These are phyloP conservation scores for Colletotrichum cuscutae DNA, from an alignment of 2,329 filamentous ascomycete species.

Conservation along the genomic window DNA sequence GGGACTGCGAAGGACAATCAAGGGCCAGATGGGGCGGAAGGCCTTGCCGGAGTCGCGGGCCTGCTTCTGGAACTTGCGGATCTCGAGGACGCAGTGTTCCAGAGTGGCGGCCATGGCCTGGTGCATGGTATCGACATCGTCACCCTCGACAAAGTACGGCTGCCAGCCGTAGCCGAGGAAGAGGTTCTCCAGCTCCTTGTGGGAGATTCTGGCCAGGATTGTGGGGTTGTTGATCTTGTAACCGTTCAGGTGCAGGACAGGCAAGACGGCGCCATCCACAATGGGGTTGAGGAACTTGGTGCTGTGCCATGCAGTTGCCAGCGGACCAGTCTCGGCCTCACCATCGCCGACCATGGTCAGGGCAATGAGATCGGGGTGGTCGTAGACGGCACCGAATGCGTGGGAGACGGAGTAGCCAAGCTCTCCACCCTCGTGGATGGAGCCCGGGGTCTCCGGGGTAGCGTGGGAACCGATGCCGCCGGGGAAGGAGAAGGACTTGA, in stretches of 20 bases:
- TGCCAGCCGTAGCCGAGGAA: slow-evolving; percentile 82
- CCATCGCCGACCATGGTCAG: slow-evolving; percentile 84
- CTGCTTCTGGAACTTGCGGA: slow-evolving; percentile 75
- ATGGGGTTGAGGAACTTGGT: slow-evolving; percentile 86
- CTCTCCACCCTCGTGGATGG: slow-evolving; percentile 82
- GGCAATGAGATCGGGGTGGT: slow-evolving; percentile 79
- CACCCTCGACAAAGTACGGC: slow-evolving; percentile 83
- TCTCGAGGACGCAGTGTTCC: slow-evolving; percentile 77
- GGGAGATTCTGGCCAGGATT: slow-evolving; percentile 76
- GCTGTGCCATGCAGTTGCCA: slow-evolving; percentile 84
- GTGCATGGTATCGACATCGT: slow-evolving; percentile 79
- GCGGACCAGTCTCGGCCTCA: slow-evolving; percentile 82
- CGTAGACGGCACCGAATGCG: slow-evolving; percentile 81
- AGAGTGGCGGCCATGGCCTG: slow-evolving; percentile 84
- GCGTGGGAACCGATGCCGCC: slow-evolving; percentile 83
- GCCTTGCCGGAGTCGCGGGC: slow-evolving; percentile 76
- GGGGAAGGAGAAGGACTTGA: slow-evolving; percentile 86
- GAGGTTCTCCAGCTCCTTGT: slow-evolving; percentile 76
- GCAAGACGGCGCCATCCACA: slow-evolving; percentile 80
- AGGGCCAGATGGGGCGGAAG: slow-evolving; percentile 79
- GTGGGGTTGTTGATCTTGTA: slow-evolving; percentile 90
- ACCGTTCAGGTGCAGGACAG: slow-evolving; percentile 82
- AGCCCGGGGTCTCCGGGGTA: slow-evolving; percentile 82
- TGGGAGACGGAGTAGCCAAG: slow-evolving; percentile 85
- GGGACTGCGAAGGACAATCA: slow-evolving; percentile 80